Percentiles rank a stretch among this genome's conserved stretches.
Conservation (phyloP, 176 grass and related monocot species). For the Musa schizocarpa region DNA sequence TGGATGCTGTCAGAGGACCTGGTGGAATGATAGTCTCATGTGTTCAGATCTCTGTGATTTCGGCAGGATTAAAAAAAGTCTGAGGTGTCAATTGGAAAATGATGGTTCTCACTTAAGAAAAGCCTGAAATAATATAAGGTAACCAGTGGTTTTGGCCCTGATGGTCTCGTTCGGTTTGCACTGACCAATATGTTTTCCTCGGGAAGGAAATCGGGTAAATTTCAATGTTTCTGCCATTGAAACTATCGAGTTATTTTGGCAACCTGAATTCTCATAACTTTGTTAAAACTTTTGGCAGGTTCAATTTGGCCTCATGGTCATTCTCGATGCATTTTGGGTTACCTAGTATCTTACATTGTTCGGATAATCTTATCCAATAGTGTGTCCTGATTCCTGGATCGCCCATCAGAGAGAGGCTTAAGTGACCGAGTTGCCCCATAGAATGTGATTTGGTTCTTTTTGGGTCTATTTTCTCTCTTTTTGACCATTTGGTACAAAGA, state of each 20-base stretch:
- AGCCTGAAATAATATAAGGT: conserved; percentile 7
- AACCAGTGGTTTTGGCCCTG: conserved; percentile 2
- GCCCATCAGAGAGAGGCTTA: background rate
- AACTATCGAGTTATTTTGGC: background rate
- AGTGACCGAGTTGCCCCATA: background rate
- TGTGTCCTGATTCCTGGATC: background rate
- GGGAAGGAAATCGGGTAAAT: conserved; percentile 23
- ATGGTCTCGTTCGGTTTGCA: conserved; percentile 8
- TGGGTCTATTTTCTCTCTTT: background rate
- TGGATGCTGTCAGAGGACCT: background rate
- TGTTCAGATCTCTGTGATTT: conserved; percentile 8
- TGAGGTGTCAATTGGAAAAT: background rate
- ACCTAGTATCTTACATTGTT: background rate
- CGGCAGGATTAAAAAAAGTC: background rate
- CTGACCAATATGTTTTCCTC: background rate
- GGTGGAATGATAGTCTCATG: conserved; percentile 1
- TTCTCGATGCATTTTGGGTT: conserved; percentile 9
- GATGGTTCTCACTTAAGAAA: conserved; percentile 3
- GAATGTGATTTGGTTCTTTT: background rate
- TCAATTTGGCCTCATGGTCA: conserved; percentile 5
- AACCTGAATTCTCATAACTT: background rate
- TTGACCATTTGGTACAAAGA: background rate
- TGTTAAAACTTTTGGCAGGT: conserved; percentile 16
- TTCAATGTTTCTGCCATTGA: conserved; percentile 13
- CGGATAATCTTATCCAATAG: background rate